Conservation (phyloP, 2,329 filamentous ascomycete genomes). For the Thielaviopsis populi region DNA sequence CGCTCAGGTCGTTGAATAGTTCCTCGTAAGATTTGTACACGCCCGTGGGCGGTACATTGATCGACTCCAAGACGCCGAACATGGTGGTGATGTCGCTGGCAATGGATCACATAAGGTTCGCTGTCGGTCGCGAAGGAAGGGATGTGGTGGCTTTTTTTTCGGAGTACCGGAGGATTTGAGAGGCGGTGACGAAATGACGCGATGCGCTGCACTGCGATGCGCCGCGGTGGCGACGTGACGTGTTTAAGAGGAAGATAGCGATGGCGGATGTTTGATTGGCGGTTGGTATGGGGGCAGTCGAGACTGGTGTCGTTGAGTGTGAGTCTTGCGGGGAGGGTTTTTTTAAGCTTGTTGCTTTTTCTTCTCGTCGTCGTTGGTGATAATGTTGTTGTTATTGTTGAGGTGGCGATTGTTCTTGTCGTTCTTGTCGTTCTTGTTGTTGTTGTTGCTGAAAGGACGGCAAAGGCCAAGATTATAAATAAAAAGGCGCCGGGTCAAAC, state of each 20-base stretch:
- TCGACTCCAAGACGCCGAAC: constrained; percentile 31
- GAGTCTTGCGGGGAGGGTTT: neutral
- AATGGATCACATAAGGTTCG: constrained; percentile 7
- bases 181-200: neutral
- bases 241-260: neutral
- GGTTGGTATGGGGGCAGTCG: neutral
- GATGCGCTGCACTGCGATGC: neutral
- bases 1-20: constrained; percentile 28
- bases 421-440: neutral
- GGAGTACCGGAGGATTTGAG: neutral
- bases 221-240: constrained; percentile 2
- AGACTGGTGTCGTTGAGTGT: neutral
- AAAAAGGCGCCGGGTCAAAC: neutral
- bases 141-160: neutral
- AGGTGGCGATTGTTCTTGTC: too few relatives aligned
- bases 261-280: too few relatives aligned
- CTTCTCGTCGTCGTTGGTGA: neutral
- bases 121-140: neutral
- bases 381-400: neutral
- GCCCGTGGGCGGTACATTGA: constrained; percentile 25
- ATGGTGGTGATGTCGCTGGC: constrained; percentile 22
- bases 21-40: constrained; percentile 30
- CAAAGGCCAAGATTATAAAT: neutral
- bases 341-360: neutral
- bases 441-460: neutral